phyloP scores from a whole-genome alignment of 179 eudicot species.

The Dionaea muscipula region DNA sequence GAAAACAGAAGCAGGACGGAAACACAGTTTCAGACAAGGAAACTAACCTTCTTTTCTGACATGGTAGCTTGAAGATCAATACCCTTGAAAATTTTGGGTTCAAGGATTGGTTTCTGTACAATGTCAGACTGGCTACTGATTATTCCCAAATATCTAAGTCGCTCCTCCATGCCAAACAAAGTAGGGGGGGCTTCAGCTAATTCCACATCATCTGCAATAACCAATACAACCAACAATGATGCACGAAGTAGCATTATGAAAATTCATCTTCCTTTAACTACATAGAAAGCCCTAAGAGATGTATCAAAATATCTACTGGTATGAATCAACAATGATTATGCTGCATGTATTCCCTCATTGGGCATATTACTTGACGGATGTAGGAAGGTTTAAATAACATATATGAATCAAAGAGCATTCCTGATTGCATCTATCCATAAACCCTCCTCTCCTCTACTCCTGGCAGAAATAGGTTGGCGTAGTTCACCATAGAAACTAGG shows the following conservation, averaged over 20 bases:
- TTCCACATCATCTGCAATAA: conserved; percentile 27
- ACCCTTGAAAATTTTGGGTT: conserved; percentile 32
- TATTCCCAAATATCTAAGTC: conserved; percentile 55
- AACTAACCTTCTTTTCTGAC: conserved; percentile 56
- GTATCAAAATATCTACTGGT: neutral
- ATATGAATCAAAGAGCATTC: too few relatives aligned
- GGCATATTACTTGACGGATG: too few relatives aligned
- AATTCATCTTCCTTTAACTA: neutral
- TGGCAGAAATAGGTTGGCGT: too few relatives aligned
- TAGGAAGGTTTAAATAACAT: too few relatives aligned
- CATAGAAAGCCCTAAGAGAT: neutral
- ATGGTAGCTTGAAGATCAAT: conserved; percentile 45
- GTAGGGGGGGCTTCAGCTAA: conserved; percentile 18
- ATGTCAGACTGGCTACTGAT: conserved; percentile 26
- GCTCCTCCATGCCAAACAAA: conserved; percentile 57
- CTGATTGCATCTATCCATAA: too few relatives aligned
- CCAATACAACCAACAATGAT: neutral
- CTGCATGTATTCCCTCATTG: too few relatives aligned
- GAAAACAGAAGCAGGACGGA: neutral
- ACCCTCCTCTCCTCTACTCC: too few relatives aligned
- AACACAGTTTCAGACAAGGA: conserved; percentile 4
- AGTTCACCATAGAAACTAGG: too few relatives aligned
- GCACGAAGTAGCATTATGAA: neutral
- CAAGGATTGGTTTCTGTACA: conserved; percentile 19
- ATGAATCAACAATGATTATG: too few relatives aligned